Evolutionary conservation across 176 grass and related monocot genomes (phyloP).

Genomic region (Oryza coarctata): DNA sequence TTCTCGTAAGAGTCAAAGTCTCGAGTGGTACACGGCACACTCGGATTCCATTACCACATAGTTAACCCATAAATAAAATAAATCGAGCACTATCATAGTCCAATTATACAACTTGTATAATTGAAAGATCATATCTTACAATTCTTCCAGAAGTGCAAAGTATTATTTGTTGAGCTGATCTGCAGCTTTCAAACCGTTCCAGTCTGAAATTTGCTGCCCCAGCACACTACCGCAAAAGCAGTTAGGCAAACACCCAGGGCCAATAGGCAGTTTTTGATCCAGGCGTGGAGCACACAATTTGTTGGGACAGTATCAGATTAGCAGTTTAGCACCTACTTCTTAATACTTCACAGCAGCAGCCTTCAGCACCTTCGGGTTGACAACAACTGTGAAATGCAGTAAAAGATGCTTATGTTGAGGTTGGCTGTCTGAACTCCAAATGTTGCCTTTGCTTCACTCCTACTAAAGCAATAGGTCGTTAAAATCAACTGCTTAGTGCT

Average conservation of each 20-base stretch:
- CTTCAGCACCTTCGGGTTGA: slow-evolving; percentile 1
- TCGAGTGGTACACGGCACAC: not conserved
- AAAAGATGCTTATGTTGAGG: slow-evolving; percentile 16
- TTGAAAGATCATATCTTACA: not conserved
- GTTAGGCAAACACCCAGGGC: not conserved
- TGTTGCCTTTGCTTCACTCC: slow-evolving; percentile 58
- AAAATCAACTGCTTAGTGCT: slow-evolving; percentile 19
- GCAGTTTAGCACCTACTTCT: not conserved
- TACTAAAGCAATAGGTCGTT: slow-evolving; percentile 37
- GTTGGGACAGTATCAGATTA: slow-evolving; percentile 22
- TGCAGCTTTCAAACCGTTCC: not conserved
- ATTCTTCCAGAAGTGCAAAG: not conserved
- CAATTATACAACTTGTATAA: too few relatives aligned
- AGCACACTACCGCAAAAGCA: not conserved
- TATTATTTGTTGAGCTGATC: not conserved
- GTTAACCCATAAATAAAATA: not conserved
- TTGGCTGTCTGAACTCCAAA: slow-evolving; percentile 12
- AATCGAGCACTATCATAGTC: too few relatives aligned
- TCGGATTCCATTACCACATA: not conserved
- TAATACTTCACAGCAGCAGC: not conserved
- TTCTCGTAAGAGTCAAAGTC: too few relatives aligned
- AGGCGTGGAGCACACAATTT: slow-evolving; percentile 6
- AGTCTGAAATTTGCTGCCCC: slow-evolving; percentile 9
- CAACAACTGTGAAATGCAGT: not conserved
- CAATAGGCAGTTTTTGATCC: not conserved